These are phyloP conservation scores for Corchorus capsularis DNA, from an alignment of 345 rosid genomes.

Conservation along the genomic window DNA sequence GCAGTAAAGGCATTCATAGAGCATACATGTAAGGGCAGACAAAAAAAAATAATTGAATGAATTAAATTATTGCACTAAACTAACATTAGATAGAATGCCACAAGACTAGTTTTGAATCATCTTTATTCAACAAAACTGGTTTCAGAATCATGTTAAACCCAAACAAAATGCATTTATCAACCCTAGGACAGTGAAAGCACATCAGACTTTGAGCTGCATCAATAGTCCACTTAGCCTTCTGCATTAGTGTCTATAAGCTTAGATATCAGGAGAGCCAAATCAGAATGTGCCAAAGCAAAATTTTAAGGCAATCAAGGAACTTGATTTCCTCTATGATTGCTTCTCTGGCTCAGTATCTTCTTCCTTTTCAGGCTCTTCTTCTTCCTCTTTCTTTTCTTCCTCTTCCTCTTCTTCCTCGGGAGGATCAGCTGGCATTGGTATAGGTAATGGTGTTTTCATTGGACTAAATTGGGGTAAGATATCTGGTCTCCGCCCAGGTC, in stretches of 20 bases:
- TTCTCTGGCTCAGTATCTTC: background rate
- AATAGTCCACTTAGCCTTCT: background rate
- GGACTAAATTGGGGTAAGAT: background rate
- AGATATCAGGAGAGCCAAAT: background rate
- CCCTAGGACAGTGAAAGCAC: background rate
- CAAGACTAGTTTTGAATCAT: background rate
- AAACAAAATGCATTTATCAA: background rate
- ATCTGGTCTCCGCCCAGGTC: background rate
- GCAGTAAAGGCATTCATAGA: no score
- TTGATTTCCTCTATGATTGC: background rate
- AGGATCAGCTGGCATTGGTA: background rate
- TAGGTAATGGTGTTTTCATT: conserved; percentile 6
- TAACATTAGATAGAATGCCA: background rate
- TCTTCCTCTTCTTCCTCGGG: background rate
- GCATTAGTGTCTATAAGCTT: background rate
- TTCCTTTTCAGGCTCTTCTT: background rate
- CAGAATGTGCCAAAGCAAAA: background rate
- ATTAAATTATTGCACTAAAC: background rate
- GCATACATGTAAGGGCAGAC: background rate
- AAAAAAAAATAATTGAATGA: background rate
- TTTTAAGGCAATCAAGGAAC: background rate
- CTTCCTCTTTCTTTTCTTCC: background rate
- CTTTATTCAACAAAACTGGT: background rate
- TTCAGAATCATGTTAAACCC: background rate
- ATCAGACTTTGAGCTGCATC: background rate